Percentiles rank a stretch among this genome's conserved stretches.
Conservation (phyloP, 257 asterid species). For the Voacanga thouarsii region DNA sequence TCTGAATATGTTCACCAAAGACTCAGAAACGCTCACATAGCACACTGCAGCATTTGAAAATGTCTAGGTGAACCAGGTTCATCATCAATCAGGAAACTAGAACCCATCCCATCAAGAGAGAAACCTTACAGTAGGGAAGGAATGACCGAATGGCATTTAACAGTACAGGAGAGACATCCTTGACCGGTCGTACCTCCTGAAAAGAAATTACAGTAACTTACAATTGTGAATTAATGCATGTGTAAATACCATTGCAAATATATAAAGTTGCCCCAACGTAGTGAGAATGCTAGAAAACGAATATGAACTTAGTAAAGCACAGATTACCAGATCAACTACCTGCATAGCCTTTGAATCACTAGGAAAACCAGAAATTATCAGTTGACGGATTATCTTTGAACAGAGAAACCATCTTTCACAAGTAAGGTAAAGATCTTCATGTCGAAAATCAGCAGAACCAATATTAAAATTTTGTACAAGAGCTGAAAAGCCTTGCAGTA, state of each 20-base stretch:
- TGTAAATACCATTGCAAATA: background rate
- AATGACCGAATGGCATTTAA: conserved; percentile 78
- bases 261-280: conserved; percentile 1
- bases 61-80: background rate
- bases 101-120: conserved; percentile 20
- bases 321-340: conserved; percentile 36
- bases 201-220: conserved; percentile 22
- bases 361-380: conserved; percentile 79
- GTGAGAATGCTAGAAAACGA: conserved; percentile 12
- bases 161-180: conserved; percentile 79
- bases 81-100: background rate
- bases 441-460: conserved; percentile 51
- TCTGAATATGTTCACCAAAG: background rate
- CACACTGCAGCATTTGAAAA: background rate
- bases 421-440: conserved; percentile 71
- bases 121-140: conserved; percentile 74
- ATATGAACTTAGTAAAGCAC: conserved; percentile 6
- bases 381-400: conserved; percentile 81
- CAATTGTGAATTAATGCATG: background rate
- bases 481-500: conserved; percentile 70
- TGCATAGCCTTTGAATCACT: conserved; percentile 73
- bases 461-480: conserved; percentile 58
- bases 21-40: background rate
- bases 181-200: conserved; percentile 92
- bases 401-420: conserved; percentile 97